Percentiles rank a stretch among this genome's conserved stretches.
Evolutionary conservation across 306 rosid species (phyloP).

Genomic region (Heteromeles arbutifolia): DNA sequence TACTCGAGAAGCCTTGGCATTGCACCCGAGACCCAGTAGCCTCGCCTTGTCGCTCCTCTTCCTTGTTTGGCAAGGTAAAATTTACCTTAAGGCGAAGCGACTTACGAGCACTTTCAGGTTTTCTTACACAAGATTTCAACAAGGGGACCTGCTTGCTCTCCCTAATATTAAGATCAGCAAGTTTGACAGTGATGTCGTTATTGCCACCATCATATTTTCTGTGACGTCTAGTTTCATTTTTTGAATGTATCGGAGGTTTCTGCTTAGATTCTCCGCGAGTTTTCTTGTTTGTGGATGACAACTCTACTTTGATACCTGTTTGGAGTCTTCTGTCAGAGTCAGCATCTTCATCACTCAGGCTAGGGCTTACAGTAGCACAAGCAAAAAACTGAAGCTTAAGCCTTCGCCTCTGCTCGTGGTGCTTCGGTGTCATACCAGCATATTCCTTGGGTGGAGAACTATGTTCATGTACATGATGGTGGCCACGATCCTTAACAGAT

Average conservation of each 20-base stretch:
- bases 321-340: neutral
- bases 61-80: slow-evolving; percentile 18
- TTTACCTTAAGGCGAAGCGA: slow-evolving; percentile 28
- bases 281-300: neutral
- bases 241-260: neutral
- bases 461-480: neutral
- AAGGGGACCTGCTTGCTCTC: too few species aligned
- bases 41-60: neutral
- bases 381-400: neutral
- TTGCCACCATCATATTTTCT: neutral
- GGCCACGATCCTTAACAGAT: neutral
- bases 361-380: neutral
- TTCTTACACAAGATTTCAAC: slow-evolving; percentile 48
- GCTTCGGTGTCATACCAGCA: slow-evolving; percentile 30
- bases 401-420: neutral
- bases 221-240: slow-evolving; percentile 1
- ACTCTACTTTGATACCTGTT: neutral
- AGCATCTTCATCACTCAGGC: neutral
- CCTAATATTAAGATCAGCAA: neutral
- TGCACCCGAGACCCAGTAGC: neutral
- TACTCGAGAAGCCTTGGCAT: neutral
- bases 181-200: neutral
- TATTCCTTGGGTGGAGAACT: neutral
- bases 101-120: slow-evolving; percentile 31
- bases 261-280: neutral